Base-by-base conservation (phyloP, 176 grass and related monocot species). In the Themeda triandra region DNA sequence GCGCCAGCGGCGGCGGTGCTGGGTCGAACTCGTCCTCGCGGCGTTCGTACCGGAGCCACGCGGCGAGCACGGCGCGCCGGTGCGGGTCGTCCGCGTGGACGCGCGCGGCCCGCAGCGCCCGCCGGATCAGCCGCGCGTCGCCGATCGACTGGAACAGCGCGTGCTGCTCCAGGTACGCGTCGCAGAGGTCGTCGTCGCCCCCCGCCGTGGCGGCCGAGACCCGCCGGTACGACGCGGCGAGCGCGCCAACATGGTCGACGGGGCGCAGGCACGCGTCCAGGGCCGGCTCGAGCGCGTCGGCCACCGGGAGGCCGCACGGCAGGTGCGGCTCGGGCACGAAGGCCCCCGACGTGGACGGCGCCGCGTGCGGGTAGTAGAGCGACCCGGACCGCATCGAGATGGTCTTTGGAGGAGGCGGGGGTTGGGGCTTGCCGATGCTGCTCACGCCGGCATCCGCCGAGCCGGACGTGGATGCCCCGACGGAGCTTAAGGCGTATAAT, bases 21-120 rank as follows among this genome's bases (percentile, higher is more conserved):
- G 95, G 92, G 33, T 92, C 83, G 80, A 97, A 76, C 88, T 94
- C 89, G 75, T 99, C 93, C 77, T 99, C 93, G 45, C 91, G 96
- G 68, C 96, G 91, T 84, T 96, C 91, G 54, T 90, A 89, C 25
- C 96, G 93, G 42, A 99, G 91, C 96, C 91, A 99, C 19, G 93
- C 93, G 36, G 96, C 87, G 65, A 99, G 89, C 63, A 99, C 96
- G 27, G 93, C 81, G 81, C 96, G 96, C 25, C 86, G 89, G 77
- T 99, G 96, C 39, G 39, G 32, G 32, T 33, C 32, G 32, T 33
- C 32, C 4, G 5, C 96, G 77, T 99, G 93, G 58, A 91, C 73
- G 13, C 96, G 91, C 8, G 93, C 89, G 19, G 89, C 78, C 13
- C 96, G 87, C 71, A 99, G 81, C 25, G 89, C 78, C 6, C 91